Evolutionary conservation across 257 asterid genomes (phyloP).

Genomic region (Nicotiana knightiana): DNA sequence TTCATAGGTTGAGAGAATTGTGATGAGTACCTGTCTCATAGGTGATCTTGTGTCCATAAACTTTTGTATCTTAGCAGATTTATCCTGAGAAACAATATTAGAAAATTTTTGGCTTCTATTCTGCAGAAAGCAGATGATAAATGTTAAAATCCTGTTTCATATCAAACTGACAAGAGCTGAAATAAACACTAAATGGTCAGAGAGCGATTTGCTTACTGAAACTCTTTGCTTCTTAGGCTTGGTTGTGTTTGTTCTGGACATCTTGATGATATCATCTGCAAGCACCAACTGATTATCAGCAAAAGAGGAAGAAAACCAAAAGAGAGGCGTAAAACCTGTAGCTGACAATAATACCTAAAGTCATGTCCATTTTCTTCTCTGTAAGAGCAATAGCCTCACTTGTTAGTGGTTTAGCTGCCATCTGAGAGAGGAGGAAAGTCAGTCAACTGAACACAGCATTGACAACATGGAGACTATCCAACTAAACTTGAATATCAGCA

Average conservation of each 20-base stretch:
- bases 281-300: slow-evolving; percentile 6
- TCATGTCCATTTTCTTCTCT: slow-evolving; percentile 95
- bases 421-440: slow-evolving; percentile 35
- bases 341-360: slow-evolving; percentile 48
- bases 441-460: not conserved
- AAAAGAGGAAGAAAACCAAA: not conserved
- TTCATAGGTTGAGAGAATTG: not conserved
- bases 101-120: slow-evolving; percentile 46
- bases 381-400: slow-evolving; percentile 76
- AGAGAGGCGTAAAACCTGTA: not conserved
- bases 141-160: not conserved
- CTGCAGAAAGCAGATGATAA: slow-evolving; percentile 30
- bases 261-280: slow-evolving; percentile 86
- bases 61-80: slow-evolving; percentile 35
- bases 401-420: slow-evolving; percentile 62
- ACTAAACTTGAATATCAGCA: not conserved
- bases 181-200: slow-evolving; percentile 4
- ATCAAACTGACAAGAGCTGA: not conserved
- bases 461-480: not conserved
- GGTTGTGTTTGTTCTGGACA: slow-evolving; percentile 50
- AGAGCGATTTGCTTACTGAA: slow-evolving; percentile 36
- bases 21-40: slow-evolving; percentile 61
- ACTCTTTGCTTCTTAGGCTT: slow-evolving; percentile 63
- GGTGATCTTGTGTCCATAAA: slow-evolving; percentile 64
- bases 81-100: slow-evolving; percentile 48